phyloP scores from a whole-genome alignment of 1,284 basidiomycete species.

The Leccinum laetum region DNA sequence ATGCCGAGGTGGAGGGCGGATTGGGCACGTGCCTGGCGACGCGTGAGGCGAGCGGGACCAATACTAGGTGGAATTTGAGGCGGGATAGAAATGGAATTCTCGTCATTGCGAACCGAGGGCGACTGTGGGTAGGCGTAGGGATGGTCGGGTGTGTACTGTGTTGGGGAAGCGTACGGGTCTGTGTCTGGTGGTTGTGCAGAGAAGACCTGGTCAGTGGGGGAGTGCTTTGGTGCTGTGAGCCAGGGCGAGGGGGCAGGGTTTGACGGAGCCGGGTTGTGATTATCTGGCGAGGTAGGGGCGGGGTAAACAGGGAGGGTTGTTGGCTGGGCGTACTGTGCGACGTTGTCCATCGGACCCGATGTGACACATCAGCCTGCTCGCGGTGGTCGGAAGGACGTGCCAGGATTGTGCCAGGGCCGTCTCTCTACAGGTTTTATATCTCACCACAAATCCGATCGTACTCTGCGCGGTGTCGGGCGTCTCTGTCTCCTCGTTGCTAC shows the following conservation, averaged over 20 bases:
- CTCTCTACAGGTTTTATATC: slow-evolving; percentile 32
- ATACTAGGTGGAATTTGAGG: slow-evolving; percentile 52
- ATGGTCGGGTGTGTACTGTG: slow-evolving; percentile 36
- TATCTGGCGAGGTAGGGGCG: slow-evolving; percentile 28
- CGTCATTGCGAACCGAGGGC: slow-evolving; percentile 28
- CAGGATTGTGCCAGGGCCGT: slow-evolving; percentile 27
- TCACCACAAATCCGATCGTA: slow-evolving; percentile 16
- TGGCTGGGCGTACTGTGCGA: slow-evolving; percentile 33
- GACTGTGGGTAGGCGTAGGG: slow-evolving; percentile 31
- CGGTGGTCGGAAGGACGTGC: slow-evolving; percentile 33
- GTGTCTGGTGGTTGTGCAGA: slow-evolving; percentile 25
- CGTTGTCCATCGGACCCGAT: slow-evolving; percentile 38
- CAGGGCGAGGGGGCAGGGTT: slow-evolving; percentile 23
- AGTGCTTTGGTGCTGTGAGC: slow-evolving; percentile 23
- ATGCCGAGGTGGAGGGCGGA: slow-evolving; percentile 37
- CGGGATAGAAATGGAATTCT: slow-evolving; percentile 30
- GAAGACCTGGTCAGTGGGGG: slow-evolving; percentile 34
- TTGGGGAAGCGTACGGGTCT: slow-evolving; percentile 37
- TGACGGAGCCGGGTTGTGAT: slow-evolving; percentile 23
- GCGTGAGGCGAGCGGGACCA: slow-evolving; percentile 54
- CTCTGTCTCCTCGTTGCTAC: slow-evolving; percentile 30
- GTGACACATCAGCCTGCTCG: slow-evolving; percentile 30
- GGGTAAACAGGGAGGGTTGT: slow-evolving; percentile 36
- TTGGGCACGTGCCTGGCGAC: slow-evolving; percentile 43
- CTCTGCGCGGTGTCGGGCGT: slow-evolving; percentile 21